Base-by-base conservation (phyloP, 2,329 filamentous ascomycete species). In the Fusarium humuli region DNA sequence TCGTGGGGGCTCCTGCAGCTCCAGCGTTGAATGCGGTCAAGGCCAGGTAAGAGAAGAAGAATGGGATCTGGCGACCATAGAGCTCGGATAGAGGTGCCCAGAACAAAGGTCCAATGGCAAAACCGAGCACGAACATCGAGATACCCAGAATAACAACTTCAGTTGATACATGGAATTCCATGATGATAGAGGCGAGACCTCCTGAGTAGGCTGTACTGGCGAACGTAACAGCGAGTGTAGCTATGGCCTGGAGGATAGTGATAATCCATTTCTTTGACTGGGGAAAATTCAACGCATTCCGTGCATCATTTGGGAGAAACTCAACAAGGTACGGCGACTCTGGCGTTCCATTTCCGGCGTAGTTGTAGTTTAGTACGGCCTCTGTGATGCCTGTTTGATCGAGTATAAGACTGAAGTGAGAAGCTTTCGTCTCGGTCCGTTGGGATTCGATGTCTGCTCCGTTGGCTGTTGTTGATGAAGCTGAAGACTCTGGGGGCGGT, bases 211-310 rank as follows among this genome's bases (percentile, higher is more conserved):
- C 91, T 2, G 89, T 91, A 20, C 90, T 92, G 57, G 88, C 87
- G 72, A 94, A 91, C 5, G 92, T 83, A 30, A 93, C 90, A 29
- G 86, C 90, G 45, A 94, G 83, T 2, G 90, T 91, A 16, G 91
- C 88, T 29, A 91, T 73, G 14, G 91, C 90, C 60, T 91, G 87
- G 42, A 91, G 77, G 55, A 87, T 75, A 3, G 90, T 91, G 68
- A 91, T 87, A 30, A 77, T 76, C 91, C 91, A 94, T 81, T 93
- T 93, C 78, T 85, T 86, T 29, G 75, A 58, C 3, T 75, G 63
- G 12, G 84, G 79, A 72, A 89, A 92, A 50, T 82, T 81, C 83
- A 91, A 86, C 1, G 91, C 90, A 77, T 94, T 91, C 69, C 88
- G 86, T 12, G 86, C 85, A 76, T 94, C 92, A 55, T 88, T 79